Evolutionary conservation across 176 grass and related monocot genomes (phyloP).

Genomic region (Aegilops speltoides): DNA sequence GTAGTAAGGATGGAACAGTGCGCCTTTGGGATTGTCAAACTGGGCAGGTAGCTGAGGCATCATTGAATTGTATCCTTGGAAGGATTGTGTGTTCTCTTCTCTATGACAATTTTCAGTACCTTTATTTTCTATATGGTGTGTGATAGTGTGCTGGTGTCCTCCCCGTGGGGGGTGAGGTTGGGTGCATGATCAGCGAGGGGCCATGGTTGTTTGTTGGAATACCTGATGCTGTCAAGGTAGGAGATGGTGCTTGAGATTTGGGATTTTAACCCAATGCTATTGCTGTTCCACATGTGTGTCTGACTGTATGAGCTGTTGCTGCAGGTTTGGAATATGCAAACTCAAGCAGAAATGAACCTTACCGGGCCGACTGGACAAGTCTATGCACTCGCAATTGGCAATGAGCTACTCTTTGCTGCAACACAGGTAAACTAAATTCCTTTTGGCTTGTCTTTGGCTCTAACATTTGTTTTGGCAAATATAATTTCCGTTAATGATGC

Average conservation of each 20-base stretch:
- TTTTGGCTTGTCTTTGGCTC: not conserved
- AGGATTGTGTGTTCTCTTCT: conserved; percentile 19
- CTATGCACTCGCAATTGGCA: conserved; percentile 74
- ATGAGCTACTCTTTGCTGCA: conserved; percentile 83
- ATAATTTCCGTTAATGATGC: not conserved
- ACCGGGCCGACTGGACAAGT: conserved; percentile 88
- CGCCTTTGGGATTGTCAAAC: conserved; percentile 93
- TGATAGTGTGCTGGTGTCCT: conserved; percentile 64
- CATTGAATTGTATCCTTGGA: conserved; percentile 21
- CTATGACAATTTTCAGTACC: conserved; percentile 27
- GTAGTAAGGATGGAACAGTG: conserved; percentile 84
- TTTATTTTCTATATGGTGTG: conserved; percentile 42
- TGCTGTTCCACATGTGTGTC: conserved; percentile 6
- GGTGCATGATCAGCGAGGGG: conserved; percentile 96
- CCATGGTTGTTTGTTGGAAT: conserved; percentile 89
- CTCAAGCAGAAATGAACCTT: conserved; percentile 70
- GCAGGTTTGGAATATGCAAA: conserved; percentile 91
- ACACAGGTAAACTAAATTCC: conserved; percentile 59
- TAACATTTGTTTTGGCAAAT: conserved; percentile 11
- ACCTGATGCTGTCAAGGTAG: conserved; percentile 82
- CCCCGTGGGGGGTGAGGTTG: conserved; percentile 70
- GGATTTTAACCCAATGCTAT: not conserved
- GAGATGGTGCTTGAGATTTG: conserved; percentile 6
- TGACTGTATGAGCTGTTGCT: conserved; percentile 10
- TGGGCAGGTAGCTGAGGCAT: conserved; percentile 72